Percentiles rank a stretch among this genome's conserved stretches.
phyloP scores from a whole-genome alignment of 2,329 filamentous ascomycete genomes.

The Pyricularia pennisetigena region DNA sequence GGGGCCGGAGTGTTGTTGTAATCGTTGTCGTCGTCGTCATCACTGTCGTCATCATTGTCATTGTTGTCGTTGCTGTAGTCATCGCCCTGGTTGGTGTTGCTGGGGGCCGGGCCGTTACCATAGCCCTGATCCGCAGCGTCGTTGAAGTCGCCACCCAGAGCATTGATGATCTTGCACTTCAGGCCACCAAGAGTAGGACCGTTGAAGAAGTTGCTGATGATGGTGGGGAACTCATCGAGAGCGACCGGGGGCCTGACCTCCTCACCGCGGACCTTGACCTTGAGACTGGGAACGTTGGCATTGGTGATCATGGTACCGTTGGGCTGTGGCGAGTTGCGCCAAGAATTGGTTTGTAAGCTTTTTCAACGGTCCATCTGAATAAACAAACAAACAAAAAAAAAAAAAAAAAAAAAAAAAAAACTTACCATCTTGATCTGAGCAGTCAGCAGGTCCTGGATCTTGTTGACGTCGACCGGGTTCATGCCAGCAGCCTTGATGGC shows the following conservation, averaged over 20 bases:
- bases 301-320: background rate
- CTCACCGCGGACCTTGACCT: background rate
- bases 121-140: no score
- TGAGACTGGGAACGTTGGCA: background rate
- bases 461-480: background rate
- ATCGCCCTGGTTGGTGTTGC: no score
- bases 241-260: background rate
- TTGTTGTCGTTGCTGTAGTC: no score
- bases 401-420: background rate
- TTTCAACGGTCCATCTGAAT: background rate
- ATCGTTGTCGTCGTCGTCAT: background rate
- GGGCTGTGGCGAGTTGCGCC: background rate
- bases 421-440: constrained; percentile 3
- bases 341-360: background rate
- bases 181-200: background rate
- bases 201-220: background rate
- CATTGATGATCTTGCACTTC: background rate
- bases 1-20: background rate
- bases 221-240: background rate
- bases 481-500: background rate
- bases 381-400: background rate
- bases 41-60: no score
- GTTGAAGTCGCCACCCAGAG: background rate
- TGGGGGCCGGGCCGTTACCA: no score
- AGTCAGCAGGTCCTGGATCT: background rate